These are phyloP conservation scores for Gentiana dahurica DNA, from an alignment of 257 asterid genomes.

Conservation along the genomic window DNA sequence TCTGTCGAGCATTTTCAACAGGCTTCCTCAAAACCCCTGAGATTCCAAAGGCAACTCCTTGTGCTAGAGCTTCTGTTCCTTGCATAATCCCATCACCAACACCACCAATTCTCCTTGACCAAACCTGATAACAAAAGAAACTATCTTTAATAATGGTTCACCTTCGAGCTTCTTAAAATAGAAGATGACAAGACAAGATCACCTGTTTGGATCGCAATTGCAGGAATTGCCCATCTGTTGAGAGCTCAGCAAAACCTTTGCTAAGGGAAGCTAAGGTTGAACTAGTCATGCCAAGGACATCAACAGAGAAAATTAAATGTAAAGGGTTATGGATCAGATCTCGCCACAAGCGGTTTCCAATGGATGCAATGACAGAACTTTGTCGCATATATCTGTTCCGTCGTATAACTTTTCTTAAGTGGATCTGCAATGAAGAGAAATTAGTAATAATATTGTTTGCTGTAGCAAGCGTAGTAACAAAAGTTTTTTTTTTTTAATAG, in stretches of 20 bases:
- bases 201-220: constrained; percentile 98
- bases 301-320: constrained; percentile 85
- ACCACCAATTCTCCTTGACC: constrained; percentile 97
- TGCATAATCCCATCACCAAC: constrained; percentile 96
- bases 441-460: too few species aligned
- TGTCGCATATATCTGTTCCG: constrained; percentile 82
- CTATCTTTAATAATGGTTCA: constrained; percentile 4
- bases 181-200: constrained; percentile 9
- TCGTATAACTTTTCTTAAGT: constrained; percentile 77
- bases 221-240: constrained; percentile 95
- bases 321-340: constrained; percentile 94
- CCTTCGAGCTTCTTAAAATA: not conserved
- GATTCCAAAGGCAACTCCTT: constrained; percentile 94
- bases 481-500: too few species aligned
- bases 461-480: too few species aligned
- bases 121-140: constrained; percentile 31
- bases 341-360: constrained; percentile 86
- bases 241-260: constrained; percentile 98
- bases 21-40: constrained; percentile 95
- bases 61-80: constrained; percentile 99
- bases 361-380: constrained; percentile 69
- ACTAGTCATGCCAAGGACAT: constrained; percentile 95
- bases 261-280: constrained; percentile 96
- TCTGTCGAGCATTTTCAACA: constrained; percentile 86
- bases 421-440: constrained; percentile 39